Evolutionary conservation across 345 rosid genomes (phyloP).

Genomic region (Adansonia digitata): DNA sequence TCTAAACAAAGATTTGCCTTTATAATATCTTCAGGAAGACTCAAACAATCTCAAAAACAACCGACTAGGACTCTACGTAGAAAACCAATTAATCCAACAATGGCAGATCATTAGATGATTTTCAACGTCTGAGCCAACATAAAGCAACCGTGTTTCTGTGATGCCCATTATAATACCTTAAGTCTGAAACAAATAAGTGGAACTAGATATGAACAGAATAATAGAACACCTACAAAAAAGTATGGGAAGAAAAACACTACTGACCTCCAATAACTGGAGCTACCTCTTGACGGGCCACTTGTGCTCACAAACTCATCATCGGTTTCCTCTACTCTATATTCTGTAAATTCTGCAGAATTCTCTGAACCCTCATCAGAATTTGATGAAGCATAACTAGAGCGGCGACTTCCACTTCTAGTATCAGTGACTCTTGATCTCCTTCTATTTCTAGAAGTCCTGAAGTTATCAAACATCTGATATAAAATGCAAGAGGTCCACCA

Average conservation of each 20-base stretch:
- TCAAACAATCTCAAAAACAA: neutral
- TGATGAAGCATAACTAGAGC: conserved; percentile 59
- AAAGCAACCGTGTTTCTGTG: neutral
- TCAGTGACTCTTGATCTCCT: conserved; percentile 75
- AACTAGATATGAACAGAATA: neutral
- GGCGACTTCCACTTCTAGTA: conserved; percentile 71
- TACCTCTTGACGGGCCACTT: conserved; percentile 48
- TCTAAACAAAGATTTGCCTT: neutral
- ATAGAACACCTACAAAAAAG: neutral
- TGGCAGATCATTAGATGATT: neutral
- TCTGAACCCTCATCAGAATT: conserved; percentile 94
- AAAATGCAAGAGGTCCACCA: conserved; percentile 98
- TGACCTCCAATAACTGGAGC: conserved; percentile 74
- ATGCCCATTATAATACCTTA: neutral
- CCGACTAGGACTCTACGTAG: neutral
- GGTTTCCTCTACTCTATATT: conserved; percentile 74
- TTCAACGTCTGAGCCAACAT: neutral
- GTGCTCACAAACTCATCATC: conserved; percentile 70
- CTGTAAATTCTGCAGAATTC: conserved; percentile 69
- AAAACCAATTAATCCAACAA: neutral
- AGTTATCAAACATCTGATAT: conserved; percentile 79
- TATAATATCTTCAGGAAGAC: neutral
- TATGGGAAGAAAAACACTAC: conserved; percentile 14
- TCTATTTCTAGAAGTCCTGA: conserved; percentile 80
- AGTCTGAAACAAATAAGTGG: neutral